Evolutionary conservation across 805 yeast species (phyloP).

Genomic region (Brettanomyces naardenensis): DNA sequence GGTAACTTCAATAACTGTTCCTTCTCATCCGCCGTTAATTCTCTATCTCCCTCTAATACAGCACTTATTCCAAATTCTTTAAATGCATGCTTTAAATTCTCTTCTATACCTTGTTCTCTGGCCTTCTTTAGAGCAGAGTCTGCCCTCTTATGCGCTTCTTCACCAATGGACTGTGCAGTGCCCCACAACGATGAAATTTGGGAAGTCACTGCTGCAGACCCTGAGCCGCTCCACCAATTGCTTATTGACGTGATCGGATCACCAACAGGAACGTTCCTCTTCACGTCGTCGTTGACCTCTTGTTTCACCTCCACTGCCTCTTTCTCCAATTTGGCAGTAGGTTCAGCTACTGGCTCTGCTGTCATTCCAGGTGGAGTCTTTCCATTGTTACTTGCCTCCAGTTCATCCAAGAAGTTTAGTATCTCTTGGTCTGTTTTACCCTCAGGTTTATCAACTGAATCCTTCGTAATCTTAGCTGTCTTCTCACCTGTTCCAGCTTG

Average conservation of each 20-base stretch:
- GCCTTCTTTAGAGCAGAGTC: constrained; percentile 47
- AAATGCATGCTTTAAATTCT: constrained; percentile 28
- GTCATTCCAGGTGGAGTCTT: neutral
- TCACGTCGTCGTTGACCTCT: neutral
- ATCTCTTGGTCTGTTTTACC: constrained; percentile 37
- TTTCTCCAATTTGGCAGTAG: neutral
- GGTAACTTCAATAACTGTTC: constrained; percentile 20
- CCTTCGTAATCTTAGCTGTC: neutral
- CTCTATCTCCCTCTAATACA: constrained; percentile 26
- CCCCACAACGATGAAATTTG: constrained; percentile 64
- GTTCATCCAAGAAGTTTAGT: constrained; percentile 55
- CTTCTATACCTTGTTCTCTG: constrained; percentile 27
- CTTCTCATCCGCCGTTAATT: constrained; percentile 25
- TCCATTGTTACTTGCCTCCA: constrained; percentile 31
- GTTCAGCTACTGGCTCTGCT: neutral
- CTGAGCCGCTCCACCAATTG: constrained; percentile 69
- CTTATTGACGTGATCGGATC: constrained; percentile 63
- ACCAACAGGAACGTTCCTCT: constrained; percentile 14
- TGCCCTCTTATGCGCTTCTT: constrained; percentile 38
- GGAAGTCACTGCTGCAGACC: constrained; percentile 55
- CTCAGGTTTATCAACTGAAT: constrained; percentile 4
- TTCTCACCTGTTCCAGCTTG: constrained; percentile 12
- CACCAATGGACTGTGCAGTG: constrained; percentile 35
- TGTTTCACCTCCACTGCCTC: neutral
- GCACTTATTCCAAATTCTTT: constrained; percentile 34